Conservation (phyloP, 148 eudicot genomes). For the Silene conica region DNA sequence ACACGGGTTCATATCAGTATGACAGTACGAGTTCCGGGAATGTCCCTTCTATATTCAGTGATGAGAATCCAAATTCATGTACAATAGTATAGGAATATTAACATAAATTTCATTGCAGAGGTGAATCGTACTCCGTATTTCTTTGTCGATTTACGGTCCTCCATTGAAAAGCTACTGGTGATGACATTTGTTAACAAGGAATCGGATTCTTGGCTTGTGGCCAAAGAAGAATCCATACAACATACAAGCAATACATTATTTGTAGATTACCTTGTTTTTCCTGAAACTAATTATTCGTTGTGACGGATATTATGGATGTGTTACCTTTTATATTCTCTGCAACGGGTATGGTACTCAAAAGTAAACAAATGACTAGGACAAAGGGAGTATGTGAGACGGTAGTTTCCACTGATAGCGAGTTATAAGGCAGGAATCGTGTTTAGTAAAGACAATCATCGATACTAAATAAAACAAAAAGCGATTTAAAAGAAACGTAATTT, state of each 20-base stretch:
- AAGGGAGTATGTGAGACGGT: too few species aligned
- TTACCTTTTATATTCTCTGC: too few species aligned
- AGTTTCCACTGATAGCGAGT: too few species aligned
- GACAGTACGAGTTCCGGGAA: slow-evolving; percentile 41
- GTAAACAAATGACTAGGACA: too few species aligned
- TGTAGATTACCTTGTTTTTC: neutral
- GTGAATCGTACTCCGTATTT: neutral
- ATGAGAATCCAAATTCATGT: slow-evolving; percentile 97
- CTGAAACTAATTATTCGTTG: neutral
- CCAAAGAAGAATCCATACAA: slow-evolving; percentile 24
- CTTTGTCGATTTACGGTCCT: slow-evolving; percentile 21
- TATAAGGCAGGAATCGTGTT: too few species aligned
- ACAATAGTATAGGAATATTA: slow-evolving; percentile 43
- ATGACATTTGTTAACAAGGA: slow-evolving; percentile 26
- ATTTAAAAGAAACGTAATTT: too few species aligned
- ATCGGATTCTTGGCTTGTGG: slow-evolving; percentile 54
- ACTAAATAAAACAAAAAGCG: too few species aligned
- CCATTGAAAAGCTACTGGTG: slow-evolving; percentile 23
- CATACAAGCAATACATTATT: neutral
- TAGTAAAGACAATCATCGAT: too few species aligned
- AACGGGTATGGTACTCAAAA: too few species aligned
- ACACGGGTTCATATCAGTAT: slow-evolving; percentile 27
- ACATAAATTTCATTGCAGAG: neutral
- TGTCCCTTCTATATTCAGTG: slow-evolving; percentile 71
- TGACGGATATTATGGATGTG: too few species aligned